Conservation (phyloP, 805 yeast genomes). For the Spathaspora gorwiae region DNA sequence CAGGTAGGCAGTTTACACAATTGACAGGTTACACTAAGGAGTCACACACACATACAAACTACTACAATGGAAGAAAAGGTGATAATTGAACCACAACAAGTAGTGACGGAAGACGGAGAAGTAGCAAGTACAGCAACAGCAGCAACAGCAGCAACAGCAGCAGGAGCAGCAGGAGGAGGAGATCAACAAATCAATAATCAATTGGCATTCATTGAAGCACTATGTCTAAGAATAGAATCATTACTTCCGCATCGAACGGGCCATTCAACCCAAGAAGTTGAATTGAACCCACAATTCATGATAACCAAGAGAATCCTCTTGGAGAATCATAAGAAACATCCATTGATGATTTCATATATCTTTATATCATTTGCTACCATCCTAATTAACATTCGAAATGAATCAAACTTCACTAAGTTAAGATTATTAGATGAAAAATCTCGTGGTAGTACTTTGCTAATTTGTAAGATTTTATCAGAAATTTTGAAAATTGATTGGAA, state of each 20-base stretch:
- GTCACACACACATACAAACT: too few species aligned
- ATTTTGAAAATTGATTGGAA: conserved; percentile 29
- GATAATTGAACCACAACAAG: too few species aligned
- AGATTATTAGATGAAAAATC: conserved; percentile 26
- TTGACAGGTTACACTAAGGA: too few species aligned
- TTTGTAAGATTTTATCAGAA: conserved; percentile 26
- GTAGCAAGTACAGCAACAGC: too few species aligned
- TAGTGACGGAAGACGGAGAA: too few species aligned
- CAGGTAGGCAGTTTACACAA: too few species aligned
- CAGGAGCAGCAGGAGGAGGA: neutral
- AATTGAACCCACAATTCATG: conserved; percentile 36
- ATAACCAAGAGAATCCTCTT: conserved; percentile 27
- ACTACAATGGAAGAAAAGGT: too few species aligned
- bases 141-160: too few species aligned
- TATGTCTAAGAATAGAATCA: conserved; percentile 26
- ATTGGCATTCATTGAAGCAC: conserved; percentile 16
- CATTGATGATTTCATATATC: conserved; percentile 16
- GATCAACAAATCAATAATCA: neutral
- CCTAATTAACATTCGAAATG: conserved; percentile 21
- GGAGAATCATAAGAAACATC: conserved; percentile 9
- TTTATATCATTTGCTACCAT: conserved; percentile 18
- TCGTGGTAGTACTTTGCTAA: conserved; percentile 27
- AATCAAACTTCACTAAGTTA: conserved; percentile 16
- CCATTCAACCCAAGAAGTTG: conserved; percentile 35
- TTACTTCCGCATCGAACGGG: conserved; percentile 38